Evolutionary conservation across 2,329 filamentous ascomycete species (phyloP).

Genomic region (Exophiala mesophila): DNA sequence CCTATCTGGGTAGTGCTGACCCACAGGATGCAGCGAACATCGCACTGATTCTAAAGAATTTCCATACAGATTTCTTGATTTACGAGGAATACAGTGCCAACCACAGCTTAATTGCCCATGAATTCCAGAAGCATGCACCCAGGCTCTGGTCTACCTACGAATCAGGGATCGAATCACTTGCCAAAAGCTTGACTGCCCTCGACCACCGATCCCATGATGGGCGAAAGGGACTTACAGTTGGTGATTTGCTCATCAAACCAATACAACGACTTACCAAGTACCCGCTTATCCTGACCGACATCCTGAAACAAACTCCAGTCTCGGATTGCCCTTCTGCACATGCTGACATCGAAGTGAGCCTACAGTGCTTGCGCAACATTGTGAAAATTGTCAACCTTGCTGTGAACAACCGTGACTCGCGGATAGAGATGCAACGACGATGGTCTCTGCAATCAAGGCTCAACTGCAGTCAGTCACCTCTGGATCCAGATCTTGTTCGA

Average conservation of each 20-base stretch:
- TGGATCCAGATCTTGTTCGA: constrained; percentile 58
- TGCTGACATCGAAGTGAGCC: constrained; percentile 68
- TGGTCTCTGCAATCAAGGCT: constrained; percentile 81
- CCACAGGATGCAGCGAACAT: constrained; percentile 51
- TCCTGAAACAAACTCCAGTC: constrained; percentile 76
- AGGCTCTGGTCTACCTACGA: constrained; percentile 76
- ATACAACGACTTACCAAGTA: constrained; percentile 92
- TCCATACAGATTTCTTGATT: constrained; percentile 76
- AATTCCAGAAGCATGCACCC: constrained; percentile 64
- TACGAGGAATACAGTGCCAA: constrained; percentile 92
- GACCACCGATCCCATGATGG: constrained; percentile 58
- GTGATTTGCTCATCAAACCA: constrained; percentile 90
- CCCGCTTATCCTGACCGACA: constrained; percentile 76
- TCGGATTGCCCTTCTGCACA: constrained; percentile 80
- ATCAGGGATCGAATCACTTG: constrained; percentile 76
- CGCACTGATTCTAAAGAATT: constrained; percentile 48
- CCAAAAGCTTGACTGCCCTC: constrained; percentile 67
- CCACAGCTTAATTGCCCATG: constrained; percentile 78
- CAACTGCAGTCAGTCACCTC: constrained; percentile 62
- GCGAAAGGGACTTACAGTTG: constrained; percentile 73
- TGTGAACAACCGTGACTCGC: constrained; percentile 69
- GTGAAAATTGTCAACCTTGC: constrained; percentile 77
- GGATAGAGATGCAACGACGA: constrained; percentile 69
- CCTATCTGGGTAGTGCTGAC: constrained; percentile 35
- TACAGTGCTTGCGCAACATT: constrained; percentile 67